Evolutionary conservation across 805 yeast species (phyloP).

Genomic region (Myxozyma melibiosi): DNA sequence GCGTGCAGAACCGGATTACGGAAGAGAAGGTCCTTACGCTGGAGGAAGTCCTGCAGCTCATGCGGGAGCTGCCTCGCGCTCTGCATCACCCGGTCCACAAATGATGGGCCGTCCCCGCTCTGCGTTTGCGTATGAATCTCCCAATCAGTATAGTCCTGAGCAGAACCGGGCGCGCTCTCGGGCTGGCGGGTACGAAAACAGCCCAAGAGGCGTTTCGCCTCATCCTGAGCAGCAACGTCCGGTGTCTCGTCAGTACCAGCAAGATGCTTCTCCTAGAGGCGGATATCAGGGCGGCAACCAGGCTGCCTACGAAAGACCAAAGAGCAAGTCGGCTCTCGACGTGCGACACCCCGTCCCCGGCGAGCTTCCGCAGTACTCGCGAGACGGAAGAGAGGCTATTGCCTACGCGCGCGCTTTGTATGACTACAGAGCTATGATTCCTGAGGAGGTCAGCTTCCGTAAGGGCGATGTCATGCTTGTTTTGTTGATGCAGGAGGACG

Average conservation of each 20-base stretch:
- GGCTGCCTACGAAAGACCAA: conserved; percentile 7
- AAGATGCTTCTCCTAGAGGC: conserved; percentile 3
- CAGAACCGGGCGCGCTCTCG: conserved; percentile 4
- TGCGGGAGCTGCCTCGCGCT: not conserved
- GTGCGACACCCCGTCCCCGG: conserved; percentile 22
- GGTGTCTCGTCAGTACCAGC: conserved; percentile 2
- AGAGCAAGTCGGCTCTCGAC: conserved; percentile 32
- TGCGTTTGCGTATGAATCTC: conserved; percentile 14
- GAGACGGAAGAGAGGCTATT: conserved; percentile 57
- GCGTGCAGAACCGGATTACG: conserved; percentile 11
- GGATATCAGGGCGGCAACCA: not conserved
- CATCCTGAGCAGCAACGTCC: conserved; percentile 24
- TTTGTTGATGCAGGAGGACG: conserved; percentile 63
- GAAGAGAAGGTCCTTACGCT: conserved; percentile 11
- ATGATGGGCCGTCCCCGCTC: conserved; percentile 22
- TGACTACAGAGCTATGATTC: conserved; percentile 60
- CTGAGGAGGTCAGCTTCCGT: conserved; percentile 61
- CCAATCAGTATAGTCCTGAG: not conserved
- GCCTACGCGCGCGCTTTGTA: conserved; percentile 57
- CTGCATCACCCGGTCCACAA: conserved; percentile 13
- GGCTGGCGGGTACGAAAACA: not conserved
- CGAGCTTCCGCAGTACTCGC: conserved; percentile 22
- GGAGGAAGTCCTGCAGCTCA: conserved; percentile 9
- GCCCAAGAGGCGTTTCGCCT: not conserved
- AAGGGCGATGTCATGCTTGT: conserved; percentile 60